Evolutionary conservation across 352 stramenopile genomes (phyloP).

Genomic region (Aphanomyces euteiches): DNA sequence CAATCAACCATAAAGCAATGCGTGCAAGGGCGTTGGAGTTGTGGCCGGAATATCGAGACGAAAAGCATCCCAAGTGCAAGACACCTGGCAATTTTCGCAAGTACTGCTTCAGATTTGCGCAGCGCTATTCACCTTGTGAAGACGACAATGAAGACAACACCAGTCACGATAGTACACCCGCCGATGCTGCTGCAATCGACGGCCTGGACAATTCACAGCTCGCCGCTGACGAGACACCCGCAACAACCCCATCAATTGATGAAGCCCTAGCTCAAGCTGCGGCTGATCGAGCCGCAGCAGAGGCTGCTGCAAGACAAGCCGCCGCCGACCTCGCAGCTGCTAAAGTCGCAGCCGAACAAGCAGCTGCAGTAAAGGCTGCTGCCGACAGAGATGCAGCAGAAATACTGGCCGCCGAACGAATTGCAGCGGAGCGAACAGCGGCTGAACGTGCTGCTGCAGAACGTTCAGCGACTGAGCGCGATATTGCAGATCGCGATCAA

Average conservation of each 20-base stretch:
- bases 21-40: background rate
- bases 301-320: background rate
- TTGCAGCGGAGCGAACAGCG: too few relatives aligned
- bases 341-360: too few relatives aligned
- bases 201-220: background rate
- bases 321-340: too few relatives aligned
- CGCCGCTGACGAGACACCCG: background rate
- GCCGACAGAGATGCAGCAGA: too few relatives aligned
- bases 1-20: background rate
- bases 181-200: background rate
- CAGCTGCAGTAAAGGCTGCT: too few relatives aligned
- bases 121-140: background rate
- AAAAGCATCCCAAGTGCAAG: background rate
- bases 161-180: background rate
- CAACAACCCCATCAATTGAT: background rate
- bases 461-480: too few relatives aligned
- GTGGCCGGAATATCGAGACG: background rate
- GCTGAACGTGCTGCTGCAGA: too few relatives aligned
- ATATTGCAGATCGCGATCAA: too few relatives aligned
- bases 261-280: background rate
- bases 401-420: too few relatives aligned
- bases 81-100: background rate
- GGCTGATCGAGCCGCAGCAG: background rate
- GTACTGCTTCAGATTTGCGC: background rate
- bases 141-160: background rate